Conservation (phyloP, 2,329 filamentous ascomycete genomes). For the Fusarium guadeloupense region DNA sequence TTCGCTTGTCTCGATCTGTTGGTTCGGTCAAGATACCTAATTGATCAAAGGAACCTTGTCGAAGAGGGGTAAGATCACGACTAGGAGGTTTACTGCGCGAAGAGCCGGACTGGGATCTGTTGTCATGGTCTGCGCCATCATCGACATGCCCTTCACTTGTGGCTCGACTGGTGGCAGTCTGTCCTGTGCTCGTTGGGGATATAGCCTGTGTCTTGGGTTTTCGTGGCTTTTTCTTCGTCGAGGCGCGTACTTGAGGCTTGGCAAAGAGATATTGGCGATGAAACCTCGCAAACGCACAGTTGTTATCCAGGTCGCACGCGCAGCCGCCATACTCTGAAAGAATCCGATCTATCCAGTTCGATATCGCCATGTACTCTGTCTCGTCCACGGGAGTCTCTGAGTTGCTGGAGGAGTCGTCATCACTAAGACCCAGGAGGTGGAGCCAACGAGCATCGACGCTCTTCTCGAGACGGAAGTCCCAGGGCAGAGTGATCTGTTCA, state of each 20-base stretch:
- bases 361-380: constrained; percentile 67
- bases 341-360: constrained; percentile 73
- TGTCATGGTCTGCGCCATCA: constrained; percentile 63
- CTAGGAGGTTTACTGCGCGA: constrained; percentile 72
- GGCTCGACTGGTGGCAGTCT: constrained; percentile 70
- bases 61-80: constrained; percentile 70
- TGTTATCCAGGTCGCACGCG: constrained; percentile 72
- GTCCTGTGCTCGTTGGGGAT: constrained; percentile 70
- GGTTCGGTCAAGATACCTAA: constrained; percentile 69
- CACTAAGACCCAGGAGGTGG: constrained; percentile 68
- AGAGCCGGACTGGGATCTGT: constrained; percentile 55
- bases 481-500: constrained; percentile 71
- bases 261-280: constrained; percentile 64
- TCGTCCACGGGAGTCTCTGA: constrained; percentile 66
- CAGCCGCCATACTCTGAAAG: constrained; percentile 83
- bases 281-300: constrained; percentile 72
- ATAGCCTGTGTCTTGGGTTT: constrained; percentile 65
- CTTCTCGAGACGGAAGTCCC: constrained; percentile 73
- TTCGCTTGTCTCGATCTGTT: constrained; percentile 73
- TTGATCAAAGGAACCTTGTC: constrained; percentile 68
- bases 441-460: constrained; percentile 63
- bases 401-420: constrained; percentile 62
- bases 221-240: constrained; percentile 60
- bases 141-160: constrained; percentile 69
- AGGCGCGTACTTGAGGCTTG: constrained; percentile 54